A percentile compares a stretch with the other conserved stretches of the same genome.
These are phyloP conservation scores for Lagerstroemia speciosa DNA, from an alignment of 345 rosid genomes.

Conservation along the genomic window DNA sequence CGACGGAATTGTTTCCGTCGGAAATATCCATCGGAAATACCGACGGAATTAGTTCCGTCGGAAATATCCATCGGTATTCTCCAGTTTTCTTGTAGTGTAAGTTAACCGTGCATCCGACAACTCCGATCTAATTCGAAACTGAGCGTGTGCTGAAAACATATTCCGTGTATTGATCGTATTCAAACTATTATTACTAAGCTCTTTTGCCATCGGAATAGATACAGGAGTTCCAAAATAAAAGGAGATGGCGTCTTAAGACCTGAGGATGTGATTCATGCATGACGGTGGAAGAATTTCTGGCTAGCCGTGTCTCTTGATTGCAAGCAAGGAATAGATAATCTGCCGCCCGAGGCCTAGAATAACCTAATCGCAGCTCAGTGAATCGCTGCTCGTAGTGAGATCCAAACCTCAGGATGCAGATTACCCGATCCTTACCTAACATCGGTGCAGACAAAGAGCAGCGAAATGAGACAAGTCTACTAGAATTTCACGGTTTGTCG, in stretches of 20 bases:
- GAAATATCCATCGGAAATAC: too few relatives aligned
- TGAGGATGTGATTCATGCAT: neutral
- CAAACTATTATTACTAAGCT: too few relatives aligned
- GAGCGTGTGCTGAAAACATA: too few relatives aligned
- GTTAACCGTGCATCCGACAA: too few relatives aligned
- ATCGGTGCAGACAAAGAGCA: neutral
- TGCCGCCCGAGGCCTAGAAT: neutral
- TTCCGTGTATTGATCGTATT: too few relatives aligned
- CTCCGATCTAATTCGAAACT: too few relatives aligned
- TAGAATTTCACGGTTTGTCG: neutral
- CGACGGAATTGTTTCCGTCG: too few relatives aligned
- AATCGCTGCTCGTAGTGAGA: neutral
- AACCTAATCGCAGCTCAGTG: neutral
- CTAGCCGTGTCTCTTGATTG: neutral
- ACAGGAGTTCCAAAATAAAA: too few relatives aligned
- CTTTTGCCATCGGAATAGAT: neutral
- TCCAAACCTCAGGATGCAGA: constrained; percentile 8
- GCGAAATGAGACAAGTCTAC: neutral
- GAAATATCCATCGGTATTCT: too few relatives aligned
- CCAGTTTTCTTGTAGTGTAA: too few relatives aligned
- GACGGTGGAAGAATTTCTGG: neutral
- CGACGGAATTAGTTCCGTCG: too few relatives aligned
- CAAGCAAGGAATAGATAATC: constrained; percentile 1
- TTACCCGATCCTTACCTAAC: neutral
- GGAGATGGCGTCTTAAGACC: neutral